Conservation (phyloP, 2,329 filamentous ascomycete genomes). For the Sclerotinia subarctica region DNA sequence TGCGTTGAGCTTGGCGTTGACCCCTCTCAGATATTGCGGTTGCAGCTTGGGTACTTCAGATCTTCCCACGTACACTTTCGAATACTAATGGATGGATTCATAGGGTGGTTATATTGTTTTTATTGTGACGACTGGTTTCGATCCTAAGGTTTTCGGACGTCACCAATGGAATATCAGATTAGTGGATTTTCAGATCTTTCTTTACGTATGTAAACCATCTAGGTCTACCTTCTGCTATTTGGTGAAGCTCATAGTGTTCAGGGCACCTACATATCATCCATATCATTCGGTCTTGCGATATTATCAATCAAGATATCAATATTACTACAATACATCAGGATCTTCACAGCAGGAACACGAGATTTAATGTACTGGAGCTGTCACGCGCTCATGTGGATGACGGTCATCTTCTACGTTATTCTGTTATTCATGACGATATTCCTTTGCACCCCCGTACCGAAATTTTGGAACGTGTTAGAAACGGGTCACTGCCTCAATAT, state of each 20-base stretch:
- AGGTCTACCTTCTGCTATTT: neutral
- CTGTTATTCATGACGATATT: slow-evolving; percentile 3
- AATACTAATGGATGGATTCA: neutral
- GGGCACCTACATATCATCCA: slow-evolving; percentile 6
- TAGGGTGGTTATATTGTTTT: slow-evolving; percentile 1
- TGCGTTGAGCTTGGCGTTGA: neutral
- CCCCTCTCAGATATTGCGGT: slow-evolving; percentile 1
- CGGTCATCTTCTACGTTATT: neutral
- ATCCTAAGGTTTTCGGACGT: slow-evolving; percentile 1
- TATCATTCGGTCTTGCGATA: slow-evolving; percentile 12
- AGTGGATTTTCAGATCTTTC: neutral
- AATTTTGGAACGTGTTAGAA: neutral
- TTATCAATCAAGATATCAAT: slow-evolving; percentile 10
- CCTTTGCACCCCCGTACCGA: neutral
- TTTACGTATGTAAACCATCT: neutral
- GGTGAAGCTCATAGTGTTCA: neutral
- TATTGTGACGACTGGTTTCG: neutral
- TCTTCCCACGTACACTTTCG: neutral
- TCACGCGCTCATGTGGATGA: slow-evolving; percentile 6
- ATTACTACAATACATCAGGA: slow-evolving; percentile 1
- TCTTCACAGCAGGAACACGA: slow-evolving; percentile 1
- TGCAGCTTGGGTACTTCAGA: neutral
- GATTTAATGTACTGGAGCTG: slow-evolving; percentile 10
- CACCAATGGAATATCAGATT: slow-evolving; percentile 13
- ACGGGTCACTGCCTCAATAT: slow-evolving; percentile 1